phyloP scores from a whole-genome alignment of 2,329 filamentous ascomycete species.

The Domatiomyces globalis region DNA sequence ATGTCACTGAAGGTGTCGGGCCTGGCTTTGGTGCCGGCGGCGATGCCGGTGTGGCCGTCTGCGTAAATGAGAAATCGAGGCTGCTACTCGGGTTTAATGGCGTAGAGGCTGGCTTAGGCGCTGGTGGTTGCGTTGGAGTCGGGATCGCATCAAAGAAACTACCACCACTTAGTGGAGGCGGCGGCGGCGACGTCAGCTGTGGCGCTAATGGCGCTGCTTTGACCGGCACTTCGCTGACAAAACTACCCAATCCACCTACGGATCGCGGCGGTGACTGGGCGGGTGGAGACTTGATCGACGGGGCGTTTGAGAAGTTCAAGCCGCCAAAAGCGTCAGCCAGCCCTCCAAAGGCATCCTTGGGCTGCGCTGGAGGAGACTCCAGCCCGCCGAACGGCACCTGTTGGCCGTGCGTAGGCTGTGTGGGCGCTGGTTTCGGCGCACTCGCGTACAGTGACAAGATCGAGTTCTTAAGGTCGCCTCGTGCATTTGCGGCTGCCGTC shows the following conservation, averaged over 20 bases:
- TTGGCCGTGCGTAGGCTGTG: conserved; percentile 40
- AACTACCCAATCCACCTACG: conserved; percentile 46
- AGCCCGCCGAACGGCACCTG: conserved; percentile 55
- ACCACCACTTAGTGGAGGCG: conserved; percentile 52
- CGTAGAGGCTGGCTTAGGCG: conserved; percentile 26
- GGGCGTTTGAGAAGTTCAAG: conserved; percentile 44
- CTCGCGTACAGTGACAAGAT: conserved; percentile 91
- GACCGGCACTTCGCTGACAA: conserved; percentile 30
- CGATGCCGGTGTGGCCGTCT: conserved; percentile 33
- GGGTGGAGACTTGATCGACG: conserved; percentile 28
- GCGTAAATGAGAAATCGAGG: conserved; percentile 52
- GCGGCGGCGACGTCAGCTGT: conserved; percentile 33
- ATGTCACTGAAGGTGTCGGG: conserved; percentile 27
- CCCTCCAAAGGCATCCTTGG: conserved; percentile 44
- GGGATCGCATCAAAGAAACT: conserved; percentile 64
- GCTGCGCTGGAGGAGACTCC: conserved; percentile 43
- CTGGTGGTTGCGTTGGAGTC: conserved; percentile 42
- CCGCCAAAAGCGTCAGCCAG: conserved; percentile 70
- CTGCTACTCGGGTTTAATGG: conserved; percentile 35
- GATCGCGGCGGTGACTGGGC: conserved; percentile 33
- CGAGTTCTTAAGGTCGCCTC: conserved; percentile 91
- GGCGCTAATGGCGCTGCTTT: conserved; percentile 32
- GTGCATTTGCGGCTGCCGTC: conserved; percentile 49
- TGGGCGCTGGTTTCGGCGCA: conserved; percentile 58
- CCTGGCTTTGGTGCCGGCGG: conserved; percentile 28